These are phyloP conservation scores for Lathyrus sativus DNA, from an alignment of 306 rosid species.

Conservation along the genomic window DNA sequence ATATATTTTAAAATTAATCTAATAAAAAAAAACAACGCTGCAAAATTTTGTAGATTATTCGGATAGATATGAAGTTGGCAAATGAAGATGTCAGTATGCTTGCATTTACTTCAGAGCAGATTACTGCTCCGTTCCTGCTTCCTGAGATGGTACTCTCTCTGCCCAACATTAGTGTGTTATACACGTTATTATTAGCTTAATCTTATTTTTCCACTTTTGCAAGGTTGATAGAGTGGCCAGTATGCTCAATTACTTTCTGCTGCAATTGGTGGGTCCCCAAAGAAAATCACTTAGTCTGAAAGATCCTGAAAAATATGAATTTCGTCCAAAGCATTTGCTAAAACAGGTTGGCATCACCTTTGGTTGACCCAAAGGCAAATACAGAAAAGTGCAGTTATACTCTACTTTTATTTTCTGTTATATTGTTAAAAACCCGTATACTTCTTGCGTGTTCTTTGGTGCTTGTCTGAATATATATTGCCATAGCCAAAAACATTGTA, in stretches of 20 bases:
- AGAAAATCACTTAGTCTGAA: constrained; percentile 91
- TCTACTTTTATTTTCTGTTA: background rate
- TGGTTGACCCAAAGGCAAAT: background rate
- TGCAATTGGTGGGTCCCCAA: constrained; percentile 98
- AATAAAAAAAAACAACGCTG: constrained; percentile 28
- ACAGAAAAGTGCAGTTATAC: background rate
- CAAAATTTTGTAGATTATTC: constrained; percentile 67
- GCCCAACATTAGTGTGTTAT: constrained; percentile 30
- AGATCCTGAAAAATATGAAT: constrained; percentile 96
- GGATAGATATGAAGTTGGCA: constrained; percentile 96
- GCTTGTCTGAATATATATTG: background rate
- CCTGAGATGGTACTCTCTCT: constrained; percentile 85
- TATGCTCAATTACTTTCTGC: constrained; percentile 96
- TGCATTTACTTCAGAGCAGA: constrained; percentile 91
- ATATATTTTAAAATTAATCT: constrained; percentile 35
- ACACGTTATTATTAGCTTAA: constrained; percentile 4
- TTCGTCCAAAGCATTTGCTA: constrained; percentile 91
- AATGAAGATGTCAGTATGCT: constrained; percentile 97
- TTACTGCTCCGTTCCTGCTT: constrained; percentile 93
- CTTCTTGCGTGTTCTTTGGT: background rate
- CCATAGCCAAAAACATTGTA: background rate
- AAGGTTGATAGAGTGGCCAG: constrained; percentile 99
- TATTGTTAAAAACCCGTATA: background rate
- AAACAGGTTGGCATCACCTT: constrained; percentile 68
- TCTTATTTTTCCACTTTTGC: constrained; percentile 28